Percentiles rank a stretch among this genome's conserved stretches.
These are phyloP conservation scores for Aristolochia contorta DNA, from an alignment of 164 flowering plant genomes.

Conservation along the genomic window DNA sequence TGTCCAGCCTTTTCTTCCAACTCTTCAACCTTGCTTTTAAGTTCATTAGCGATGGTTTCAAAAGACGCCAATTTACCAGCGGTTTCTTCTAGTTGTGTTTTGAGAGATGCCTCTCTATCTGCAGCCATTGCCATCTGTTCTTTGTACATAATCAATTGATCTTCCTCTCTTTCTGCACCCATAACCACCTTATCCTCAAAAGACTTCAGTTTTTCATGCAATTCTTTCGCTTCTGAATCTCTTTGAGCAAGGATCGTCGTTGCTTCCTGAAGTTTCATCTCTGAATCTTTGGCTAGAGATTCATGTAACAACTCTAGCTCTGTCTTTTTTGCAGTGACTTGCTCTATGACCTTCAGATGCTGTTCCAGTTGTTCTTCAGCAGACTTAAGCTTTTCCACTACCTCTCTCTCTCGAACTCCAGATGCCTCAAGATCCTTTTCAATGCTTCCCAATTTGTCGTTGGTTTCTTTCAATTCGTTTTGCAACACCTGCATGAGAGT, in stretches of 20 bases:
- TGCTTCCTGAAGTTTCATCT: constrained; percentile 51
- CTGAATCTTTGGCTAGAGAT: constrained; percentile 42
- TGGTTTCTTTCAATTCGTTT: constrained; percentile 40
- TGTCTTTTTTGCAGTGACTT: constrained; percentile 35
- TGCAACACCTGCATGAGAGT: constrained; percentile 37
- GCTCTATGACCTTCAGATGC: constrained; percentile 34
- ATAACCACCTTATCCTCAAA: constrained; percentile 47
- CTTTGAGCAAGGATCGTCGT: constrained; percentile 25
- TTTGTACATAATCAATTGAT: constrained; percentile 32
- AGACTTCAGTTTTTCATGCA: constrained; percentile 33
- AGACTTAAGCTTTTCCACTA: constrained; percentile 53
- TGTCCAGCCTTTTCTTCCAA: constrained; percentile 47
- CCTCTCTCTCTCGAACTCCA: constrained; percentile 45
- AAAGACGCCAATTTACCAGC: constrained; percentile 28
- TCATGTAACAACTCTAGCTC: constrained; percentile 51
- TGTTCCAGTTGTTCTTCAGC: constrained; percentile 49
- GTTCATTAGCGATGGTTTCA: constrained; percentile 47
- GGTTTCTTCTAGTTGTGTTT: constrained; percentile 40
- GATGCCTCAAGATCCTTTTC: constrained; percentile 46
- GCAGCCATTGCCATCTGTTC: constrained; percentile 35
- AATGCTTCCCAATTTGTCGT: constrained; percentile 39
- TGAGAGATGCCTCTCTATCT: constrained; percentile 33
- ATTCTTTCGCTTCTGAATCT: constrained; percentile 45
- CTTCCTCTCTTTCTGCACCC: constrained; percentile 32
- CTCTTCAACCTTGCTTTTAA: constrained; percentile 35